Evolutionary conservation across 1,284 basidiomycete genomes (phyloP).

Genomic region (Sphagnurus paluster): DNA sequence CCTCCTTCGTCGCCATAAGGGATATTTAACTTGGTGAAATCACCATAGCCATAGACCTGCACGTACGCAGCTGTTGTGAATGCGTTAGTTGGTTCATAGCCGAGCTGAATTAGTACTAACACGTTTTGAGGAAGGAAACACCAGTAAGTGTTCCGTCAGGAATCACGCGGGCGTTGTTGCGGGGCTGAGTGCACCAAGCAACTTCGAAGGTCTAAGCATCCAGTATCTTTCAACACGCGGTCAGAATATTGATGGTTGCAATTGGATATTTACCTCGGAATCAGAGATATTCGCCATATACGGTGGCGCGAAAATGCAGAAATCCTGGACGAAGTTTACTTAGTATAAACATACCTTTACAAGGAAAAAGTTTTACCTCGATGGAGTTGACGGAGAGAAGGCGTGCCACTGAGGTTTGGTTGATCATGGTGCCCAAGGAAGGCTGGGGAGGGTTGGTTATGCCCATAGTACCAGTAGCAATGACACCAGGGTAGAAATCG

Average conservation of each 20-base stretch:
- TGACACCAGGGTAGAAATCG: constrained; percentile 33
- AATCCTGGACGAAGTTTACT: constrained; percentile 31
- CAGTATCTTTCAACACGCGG: not conserved
- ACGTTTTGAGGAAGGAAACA: constrained; percentile 54
- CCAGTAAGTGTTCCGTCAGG: constrained; percentile 58
- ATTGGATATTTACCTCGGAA: constrained; percentile 32
- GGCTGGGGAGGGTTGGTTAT: constrained; percentile 38
- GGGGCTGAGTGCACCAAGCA: constrained; percentile 67
- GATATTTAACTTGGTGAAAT: constrained; percentile 39
- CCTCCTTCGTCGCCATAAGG: constrained; percentile 39
- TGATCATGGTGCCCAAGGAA: constrained; percentile 36
- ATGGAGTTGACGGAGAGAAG: constrained; percentile 39
- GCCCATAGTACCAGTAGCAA: constrained; percentile 41
- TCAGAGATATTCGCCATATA: constrained; percentile 29
- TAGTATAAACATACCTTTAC: constrained; percentile 3
- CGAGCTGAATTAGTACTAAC: constrained; percentile 19
- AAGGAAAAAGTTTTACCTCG: constrained; percentile 26
- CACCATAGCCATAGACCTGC: constrained; percentile 41
- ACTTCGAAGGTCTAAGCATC: constrained; percentile 65
- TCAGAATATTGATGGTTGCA: not conserved
- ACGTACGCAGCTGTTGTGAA: constrained; percentile 33
- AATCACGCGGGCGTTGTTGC: constrained; percentile 61
- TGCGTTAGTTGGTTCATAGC: not conserved
- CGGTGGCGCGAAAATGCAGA: constrained; percentile 43
- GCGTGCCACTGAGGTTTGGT: constrained; percentile 39